These are phyloP conservation scores for Berkeleyomyces basicola DNA, from an alignment of 2,329 filamentous ascomycete species.

Conservation along the genomic window DNA sequence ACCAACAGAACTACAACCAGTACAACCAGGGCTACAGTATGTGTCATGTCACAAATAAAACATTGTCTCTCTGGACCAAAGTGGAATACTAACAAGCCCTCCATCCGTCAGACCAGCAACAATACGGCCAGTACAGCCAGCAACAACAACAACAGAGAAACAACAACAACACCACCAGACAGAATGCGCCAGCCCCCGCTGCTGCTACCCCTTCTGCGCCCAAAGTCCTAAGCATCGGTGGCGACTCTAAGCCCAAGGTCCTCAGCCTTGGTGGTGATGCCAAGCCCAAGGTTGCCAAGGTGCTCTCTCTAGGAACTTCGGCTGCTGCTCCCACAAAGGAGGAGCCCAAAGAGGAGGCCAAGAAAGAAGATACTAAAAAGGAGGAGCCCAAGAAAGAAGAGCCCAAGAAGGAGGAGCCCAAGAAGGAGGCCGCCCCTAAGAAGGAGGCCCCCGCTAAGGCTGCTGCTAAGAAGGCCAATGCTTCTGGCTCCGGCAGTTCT, in stretches of 20 bases:
- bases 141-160: slow-evolving; percentile 32
- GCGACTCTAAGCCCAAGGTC: slow-evolving; percentile 47
- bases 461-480: slow-evolving; percentile 76
- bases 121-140: slow-evolving; percentile 27
- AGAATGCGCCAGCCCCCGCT: slow-evolving; percentile 31
- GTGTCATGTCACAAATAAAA: background rate
- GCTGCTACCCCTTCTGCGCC: slow-evolving; percentile 30
- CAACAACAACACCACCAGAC: slow-evolving; percentile 29
- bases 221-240: slow-evolving; percentile 53
- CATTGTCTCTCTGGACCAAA: background rate
- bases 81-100: background rate
- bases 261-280: slow-evolving; percentile 53
- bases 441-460: slow-evolving; percentile 56
- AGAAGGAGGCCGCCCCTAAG: slow-evolving; percentile 29
- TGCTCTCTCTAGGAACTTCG: slow-evolving; percentile 25
- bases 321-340: slow-evolving; percentile 17
- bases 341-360: slow-evolving; percentile 8
- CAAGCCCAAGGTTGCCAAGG: slow-evolving; percentile 32
- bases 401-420: slow-evolving; percentile 33
- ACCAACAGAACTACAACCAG: slow-evolving; percentile 25
- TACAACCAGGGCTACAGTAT: slow-evolving; percentile 33
- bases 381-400: slow-evolving; percentile 25
- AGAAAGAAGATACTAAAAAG: slow-evolving; percentile 17
- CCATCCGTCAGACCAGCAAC: slow-evolving; percentile 11
- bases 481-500: slow-evolving; percentile 65